Conservation (phyloP, 2,329 filamentous ascomycete species). For the Clarireedia paspali region DNA sequence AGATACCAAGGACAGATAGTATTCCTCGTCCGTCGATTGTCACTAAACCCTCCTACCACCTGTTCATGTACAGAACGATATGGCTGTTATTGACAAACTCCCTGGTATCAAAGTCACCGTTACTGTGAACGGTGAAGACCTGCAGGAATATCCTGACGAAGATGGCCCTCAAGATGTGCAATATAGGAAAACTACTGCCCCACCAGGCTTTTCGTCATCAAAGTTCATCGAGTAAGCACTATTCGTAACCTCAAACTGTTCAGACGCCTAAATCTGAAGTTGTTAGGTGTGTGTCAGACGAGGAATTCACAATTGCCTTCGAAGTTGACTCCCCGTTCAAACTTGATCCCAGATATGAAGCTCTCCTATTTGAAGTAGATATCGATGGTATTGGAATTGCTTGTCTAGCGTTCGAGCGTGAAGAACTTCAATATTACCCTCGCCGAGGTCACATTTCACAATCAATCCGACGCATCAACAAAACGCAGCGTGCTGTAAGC, state of each 20-base stretch:
- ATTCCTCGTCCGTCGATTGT: too few relatives aligned
- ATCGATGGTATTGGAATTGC: slow-evolving; percentile 13
- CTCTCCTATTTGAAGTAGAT: slow-evolving; percentile 8
- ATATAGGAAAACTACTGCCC: not conserved
- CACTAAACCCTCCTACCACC: too few relatives aligned
- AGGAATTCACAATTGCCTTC: slow-evolving; percentile 13
- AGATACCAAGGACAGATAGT: too few relatives aligned
- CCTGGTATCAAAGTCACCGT: slow-evolving; percentile 20
- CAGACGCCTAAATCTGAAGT: not conserved
- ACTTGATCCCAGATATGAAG: slow-evolving; percentile 3
- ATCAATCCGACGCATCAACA: not conserved
- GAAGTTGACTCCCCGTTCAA: slow-evolving; percentile 10
- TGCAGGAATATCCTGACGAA: slow-evolving; percentile 18
- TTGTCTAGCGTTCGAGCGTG: not conserved
- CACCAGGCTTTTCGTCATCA: not conserved
- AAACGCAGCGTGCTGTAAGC: not conserved
- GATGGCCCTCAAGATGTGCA: not conserved
- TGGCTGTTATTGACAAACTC: slow-evolving; percentile 20
- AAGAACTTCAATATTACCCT: not conserved
- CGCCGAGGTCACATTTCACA: not conserved
- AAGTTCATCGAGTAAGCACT: slow-evolving; percentile 9
- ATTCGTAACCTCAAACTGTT: not conserved
- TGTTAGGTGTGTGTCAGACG: slow-evolving; percentile 14
- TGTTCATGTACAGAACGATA: not conserved
- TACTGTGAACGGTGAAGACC: slow-evolving; percentile 8